phyloP scores from a whole-genome alignment of 495 filamentous ascomycete species.

The Tetracladium setigerum region DNA sequence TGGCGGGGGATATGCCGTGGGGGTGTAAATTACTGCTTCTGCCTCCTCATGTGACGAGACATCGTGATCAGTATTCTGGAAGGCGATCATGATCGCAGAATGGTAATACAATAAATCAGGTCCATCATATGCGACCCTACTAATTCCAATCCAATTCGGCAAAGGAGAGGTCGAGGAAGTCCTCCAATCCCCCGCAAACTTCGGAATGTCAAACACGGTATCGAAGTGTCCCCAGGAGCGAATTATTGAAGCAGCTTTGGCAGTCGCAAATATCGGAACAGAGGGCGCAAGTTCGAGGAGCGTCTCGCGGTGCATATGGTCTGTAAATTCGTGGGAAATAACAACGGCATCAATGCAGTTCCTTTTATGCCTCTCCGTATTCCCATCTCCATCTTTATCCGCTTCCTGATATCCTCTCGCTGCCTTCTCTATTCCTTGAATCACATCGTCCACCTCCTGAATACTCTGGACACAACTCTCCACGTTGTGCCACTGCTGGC shows the following conservation, averaged over 20 bases:
- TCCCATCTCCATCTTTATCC: constrained; percentile 4
- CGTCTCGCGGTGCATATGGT: constrained; percentile 49
- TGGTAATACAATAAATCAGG: constrained; percentile 42
- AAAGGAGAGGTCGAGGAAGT: constrained; percentile 26
- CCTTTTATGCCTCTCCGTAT: constrained; percentile 7
- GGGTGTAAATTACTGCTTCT: constrained; percentile 49
- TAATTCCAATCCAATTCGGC: constrained; percentile 42
- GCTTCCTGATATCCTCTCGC: constrained; percentile 16
- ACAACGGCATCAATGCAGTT: constrained; percentile 37
- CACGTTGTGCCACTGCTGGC: constrained; percentile 44
- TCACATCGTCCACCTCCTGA: constrained; percentile 25
- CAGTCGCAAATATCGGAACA: constrained; percentile 42
- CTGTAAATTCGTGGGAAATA: constrained; percentile 49
- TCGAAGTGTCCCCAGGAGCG: constrained; percentile 41
- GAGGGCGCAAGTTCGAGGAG: constrained; percentile 36
- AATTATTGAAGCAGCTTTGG: constrained; percentile 39
- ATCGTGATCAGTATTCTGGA: constrained; percentile 20
- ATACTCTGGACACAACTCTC: constrained; percentile 36
- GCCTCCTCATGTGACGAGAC: constrained; percentile 3
- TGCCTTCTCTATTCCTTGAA: constrained; percentile 26
- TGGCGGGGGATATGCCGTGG: constrained; percentile 38
- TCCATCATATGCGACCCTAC: constrained; percentile 32
- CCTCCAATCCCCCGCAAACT: constrained; percentile 11
- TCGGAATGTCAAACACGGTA: constrained; percentile 22
- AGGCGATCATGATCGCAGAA: constrained; percentile 42